Percentiles rank a stretch among this genome's conserved stretches.
These are phyloP conservation scores for Chlorella sp. DNA, from an alignment of 139 green algal genomes.

Conservation along the genomic window DNA sequence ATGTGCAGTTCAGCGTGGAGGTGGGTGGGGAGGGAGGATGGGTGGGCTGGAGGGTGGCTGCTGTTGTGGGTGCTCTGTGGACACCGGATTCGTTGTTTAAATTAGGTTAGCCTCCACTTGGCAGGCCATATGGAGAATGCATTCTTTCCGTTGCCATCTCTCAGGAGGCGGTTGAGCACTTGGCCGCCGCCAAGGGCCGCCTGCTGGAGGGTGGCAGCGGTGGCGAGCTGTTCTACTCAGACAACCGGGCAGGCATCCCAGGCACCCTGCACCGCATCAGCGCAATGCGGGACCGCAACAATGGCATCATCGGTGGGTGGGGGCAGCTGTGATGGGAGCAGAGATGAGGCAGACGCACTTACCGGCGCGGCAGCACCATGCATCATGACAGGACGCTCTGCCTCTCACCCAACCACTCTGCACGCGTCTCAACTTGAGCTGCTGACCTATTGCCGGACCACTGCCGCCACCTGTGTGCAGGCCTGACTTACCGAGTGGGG, in stretches of 20 bases:
- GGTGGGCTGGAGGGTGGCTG: neutral
- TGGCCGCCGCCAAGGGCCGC: constrained; percentile 6
- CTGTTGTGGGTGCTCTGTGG: too few species aligned
- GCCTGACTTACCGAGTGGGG: constrained; percentile 85
- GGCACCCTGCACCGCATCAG: constrained; percentile 94
- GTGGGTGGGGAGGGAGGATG: constrained; percentile 36
- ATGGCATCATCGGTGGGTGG: constrained; percentile 60
- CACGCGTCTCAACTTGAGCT: too few species aligned
- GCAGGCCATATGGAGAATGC: too few species aligned
- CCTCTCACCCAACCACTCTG: too few species aligned
- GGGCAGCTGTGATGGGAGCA: too few species aligned
- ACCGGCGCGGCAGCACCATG: too few species aligned
- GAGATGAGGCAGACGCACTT: too few species aligned
- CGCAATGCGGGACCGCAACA: constrained; percentile 83
- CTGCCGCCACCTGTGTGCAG: neutral
- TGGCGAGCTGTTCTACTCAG: constrained; percentile 84
- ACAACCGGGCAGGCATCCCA: constrained; percentile 96
- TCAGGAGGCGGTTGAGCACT: constrained; percentile 8
- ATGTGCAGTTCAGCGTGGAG: constrained; percentile 61
- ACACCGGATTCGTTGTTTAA: too few species aligned
- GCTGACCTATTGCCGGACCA: too few species aligned
- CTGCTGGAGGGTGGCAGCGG: constrained; percentile 40
- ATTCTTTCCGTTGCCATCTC: neutral
- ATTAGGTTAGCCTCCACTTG: too few species aligned
- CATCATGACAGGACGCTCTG: too few species aligned